A percentile compares a stretch with the other conserved stretches of the same genome.
phyloP scores from a whole-genome alignment of 305 asterid species.

The Rubia peregrina region DNA sequence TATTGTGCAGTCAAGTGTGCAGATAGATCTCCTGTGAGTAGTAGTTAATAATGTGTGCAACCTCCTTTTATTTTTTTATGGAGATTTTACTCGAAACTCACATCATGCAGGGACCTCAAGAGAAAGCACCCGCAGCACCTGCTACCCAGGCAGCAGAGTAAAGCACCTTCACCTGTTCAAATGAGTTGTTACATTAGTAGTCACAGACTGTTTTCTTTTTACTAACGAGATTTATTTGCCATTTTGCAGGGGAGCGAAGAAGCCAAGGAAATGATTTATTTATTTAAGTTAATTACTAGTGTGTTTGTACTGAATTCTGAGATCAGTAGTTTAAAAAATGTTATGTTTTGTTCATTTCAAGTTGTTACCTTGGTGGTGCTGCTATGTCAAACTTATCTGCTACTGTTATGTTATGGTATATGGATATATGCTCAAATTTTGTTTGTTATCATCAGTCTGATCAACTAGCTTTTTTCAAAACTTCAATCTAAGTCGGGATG shows the following conservation, averaged over 20 bases:
- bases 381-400: neutral
- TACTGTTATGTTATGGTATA: neutral
- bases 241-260: constrained; percentile 14
- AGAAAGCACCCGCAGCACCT: constrained; percentile 6
- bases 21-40: neutral
- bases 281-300: neutral
- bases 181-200: neutral
- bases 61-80: neutral
- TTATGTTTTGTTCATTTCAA: neutral
- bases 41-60: neutral
- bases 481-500: neutral
- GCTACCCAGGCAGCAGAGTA: constrained; percentile 8
- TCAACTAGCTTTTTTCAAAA: too few species aligned
- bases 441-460: too few species aligned
- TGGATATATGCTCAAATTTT: neutral
- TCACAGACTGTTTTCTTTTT: neutral
- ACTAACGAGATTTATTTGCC: neutral
- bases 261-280: constrained; percentile 11
- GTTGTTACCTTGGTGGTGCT: neutral
- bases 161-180: constrained; percentile 3
- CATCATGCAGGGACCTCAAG: constrained; percentile 16
- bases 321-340: neutral
- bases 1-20: neutral
- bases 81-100: neutral
- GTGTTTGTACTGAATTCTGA: constrained; percentile 4